Evolutionary conservation across 1,284 basidiomycete genomes (phyloP), one percentile per base, ranked within the genome.

Genomic region (Microbotryum silenes-acaulis): DNA sequence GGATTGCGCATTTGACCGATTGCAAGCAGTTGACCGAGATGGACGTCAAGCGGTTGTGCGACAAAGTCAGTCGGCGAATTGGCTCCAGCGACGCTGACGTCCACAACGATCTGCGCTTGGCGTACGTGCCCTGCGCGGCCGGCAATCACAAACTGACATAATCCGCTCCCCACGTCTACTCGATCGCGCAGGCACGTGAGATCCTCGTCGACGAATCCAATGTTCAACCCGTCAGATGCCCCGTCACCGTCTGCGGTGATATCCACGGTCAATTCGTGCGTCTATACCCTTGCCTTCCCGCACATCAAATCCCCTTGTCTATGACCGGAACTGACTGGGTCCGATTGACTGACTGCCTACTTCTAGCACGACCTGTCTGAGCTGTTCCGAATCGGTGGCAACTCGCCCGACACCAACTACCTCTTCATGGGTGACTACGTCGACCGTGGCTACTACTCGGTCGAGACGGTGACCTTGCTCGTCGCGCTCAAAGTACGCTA

Each of bases 401-500:
- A 97, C 80, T 97, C 93, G 50, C 96, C 94, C 62, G 96, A 98
- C 79, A 97, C 96, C 67, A 99, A 98, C 79, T 99, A 99, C 78
- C 88, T 99, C 71, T 99, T 99, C 81, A 99, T 99, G 96, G 96
- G 96, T 51, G 94, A 99, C 81, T 98, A 97, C 74, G 96, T 98
- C 71, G 96, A 98, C 81, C 86, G 96, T 74, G 94, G 94, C 31
- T 98, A 97, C 81, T 98, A 98, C 81, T 97, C 91, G 20, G 96
- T 99, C 58, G 94, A 99, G 79, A 98, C 94, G 1, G 93, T 99
- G 70, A 97, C 93, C 21, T 82, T 98, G n/a, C 87, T 99, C 59
- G 92, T 99, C 58, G 91, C 94, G 20, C 83, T 97, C 77, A 99
- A 99, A 80, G 82, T 99, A 65, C 87, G 96, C 72, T 98, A 98